Base-by-base conservation (phyloP, 2,329 filamentous ascomycete genomes). In the Boeremia lycopersici region DNA sequence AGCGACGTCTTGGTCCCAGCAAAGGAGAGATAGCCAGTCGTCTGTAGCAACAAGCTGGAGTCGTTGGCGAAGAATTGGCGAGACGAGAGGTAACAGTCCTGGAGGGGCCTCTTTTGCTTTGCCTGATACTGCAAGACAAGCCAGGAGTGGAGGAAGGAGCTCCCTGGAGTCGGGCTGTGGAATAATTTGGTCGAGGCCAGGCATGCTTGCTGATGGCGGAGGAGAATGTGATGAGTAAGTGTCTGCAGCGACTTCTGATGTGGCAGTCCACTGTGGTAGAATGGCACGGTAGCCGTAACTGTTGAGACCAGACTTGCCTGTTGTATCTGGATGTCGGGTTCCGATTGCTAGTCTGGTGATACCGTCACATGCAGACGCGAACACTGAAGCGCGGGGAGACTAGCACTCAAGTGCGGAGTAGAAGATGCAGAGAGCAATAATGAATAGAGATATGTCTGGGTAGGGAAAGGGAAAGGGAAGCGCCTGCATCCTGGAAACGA, bases 11-110 rank as follows among this genome's bases (percentile, higher is more conserved):
- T 79, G 66, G 65, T 89, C 84, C 78, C 90, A 93, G 69, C 85
- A 88, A 23, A 93, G 80, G 29, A 93, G 79, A 0, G 85, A 81
- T 13, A 93, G 82, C 89, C 90, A 93, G 47, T 88, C 85, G 52
- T 76, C 68, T n/a, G 81, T 77, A 1, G 87, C 84, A 53, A 93
- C 79, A 48, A 91, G 79, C 62, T 84, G 80, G 2, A 88, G 77
- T 45, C 85, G 77, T 71, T 88, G 86, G 55, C 85, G 83, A 3
- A 88, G 79, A 39, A 87, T 84, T 8, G 86, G 86, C 9, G 85
- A 84, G 15, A 88, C 78, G 2, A 87, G 78, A 30, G 84, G 82
- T 2, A 87, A 77, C 10, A 88, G 75, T 26, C 82, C 83, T 44
- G 85, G 84, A 4, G 86, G 85, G 30, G 85, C 84, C 56, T 79